Base-by-base conservation (phyloP, 2,329 filamentous ascomycete genomes). In the Diaporthe caulivora region DNA sequence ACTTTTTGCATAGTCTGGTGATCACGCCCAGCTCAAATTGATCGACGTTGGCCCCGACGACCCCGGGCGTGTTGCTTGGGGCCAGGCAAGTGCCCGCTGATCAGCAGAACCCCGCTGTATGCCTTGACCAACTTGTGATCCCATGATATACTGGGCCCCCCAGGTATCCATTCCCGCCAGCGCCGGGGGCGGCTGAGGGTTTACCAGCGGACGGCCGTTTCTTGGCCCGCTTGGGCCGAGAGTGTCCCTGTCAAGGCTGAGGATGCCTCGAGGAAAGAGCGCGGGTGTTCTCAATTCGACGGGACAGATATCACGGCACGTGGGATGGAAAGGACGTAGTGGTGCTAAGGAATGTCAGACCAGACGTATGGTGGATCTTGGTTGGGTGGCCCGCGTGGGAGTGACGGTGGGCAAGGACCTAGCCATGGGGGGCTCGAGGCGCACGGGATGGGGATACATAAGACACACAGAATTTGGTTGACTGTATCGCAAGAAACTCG, bases 101-200 rank as follows among this genome's bases (percentile, higher is more conserved):
- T 67, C 62, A 40, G 6, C 31, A 7, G 11, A 10, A 26, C 62
- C 62, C 62, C 62, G 62, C 62, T 21, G 47, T 15, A 26, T 40
- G 47, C 62, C 47, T 53, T 24, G 62, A 67, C 62, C 62, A 67
- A 29, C 47, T 21, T 67, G 62, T 40, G 62, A 67, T 67, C 62
- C 47, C 47, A 9, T 21, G n/a, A 24, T 11, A 31, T 13, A n/a
- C 18, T 11, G 17, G 17, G 24, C 3, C 17, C 58, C 24, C 55
- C 55, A 24, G 55, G 17, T 42, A 60, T 42, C 34, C 24, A 17
- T 53, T 21, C 21, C 62, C 62, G 62, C 62, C 62, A 53, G 62
- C 62, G 37, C 34, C 34, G 34, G 5, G 21, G 62, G 10, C 2
- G 10, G 31, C 21, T 29, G 26, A n/a, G 18, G 29, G 21, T 11